Base-by-base conservation (phyloP, 78 protist genomes). In the Dictyostelium citrinum region DNA sequence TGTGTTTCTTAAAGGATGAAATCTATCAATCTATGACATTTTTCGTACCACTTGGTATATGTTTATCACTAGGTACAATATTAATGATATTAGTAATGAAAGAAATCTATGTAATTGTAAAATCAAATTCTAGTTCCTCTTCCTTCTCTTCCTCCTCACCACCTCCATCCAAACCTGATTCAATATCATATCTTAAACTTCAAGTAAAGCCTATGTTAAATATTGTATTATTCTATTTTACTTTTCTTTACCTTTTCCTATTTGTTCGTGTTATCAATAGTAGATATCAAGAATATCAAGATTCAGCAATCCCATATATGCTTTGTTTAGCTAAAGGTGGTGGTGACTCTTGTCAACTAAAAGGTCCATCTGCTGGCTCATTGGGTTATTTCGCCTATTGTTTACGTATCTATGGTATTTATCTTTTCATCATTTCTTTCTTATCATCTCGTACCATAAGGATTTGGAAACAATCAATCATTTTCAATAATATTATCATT, bases 171-270 rank as follows among this genome's bases (percentile, higher is more conserved):
- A 43, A 43, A 2, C 6, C 64, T 4, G 35, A 43, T n/a, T 75
- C 61, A 24, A 75, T 31, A 0, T 31, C 46, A 75, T 22, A 41
- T n/a, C n/a, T 84, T 12, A 74, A 76, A 60, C 31, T 88, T 16
- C 84, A 88, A 67, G 31, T 45, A 0, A 88, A 78, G 79, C 93
- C 93, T 45, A 67, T 88, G 29, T 16, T 78, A 51, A 70, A 29
- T 45, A 58, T 88, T 24, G 8, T 88, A 33, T 68, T 88, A 67
- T 78, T 60, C 9, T 88, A 60, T 27, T 67, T 78, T 43, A 16
- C 76, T 7, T 76, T 79, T 75, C n/a, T 78, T 20, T 88, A 76
- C 68, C 49, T 88, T 24, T 88, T 88, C 35, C 31, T 76, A 10
- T 88, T 45, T 88, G 82, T 55, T 64, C 27, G 79, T 31, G 51